Base-by-base conservation (phyloP, 371 early-diverging fungal species). In the Lichtheimia hyalospora region DNA sequence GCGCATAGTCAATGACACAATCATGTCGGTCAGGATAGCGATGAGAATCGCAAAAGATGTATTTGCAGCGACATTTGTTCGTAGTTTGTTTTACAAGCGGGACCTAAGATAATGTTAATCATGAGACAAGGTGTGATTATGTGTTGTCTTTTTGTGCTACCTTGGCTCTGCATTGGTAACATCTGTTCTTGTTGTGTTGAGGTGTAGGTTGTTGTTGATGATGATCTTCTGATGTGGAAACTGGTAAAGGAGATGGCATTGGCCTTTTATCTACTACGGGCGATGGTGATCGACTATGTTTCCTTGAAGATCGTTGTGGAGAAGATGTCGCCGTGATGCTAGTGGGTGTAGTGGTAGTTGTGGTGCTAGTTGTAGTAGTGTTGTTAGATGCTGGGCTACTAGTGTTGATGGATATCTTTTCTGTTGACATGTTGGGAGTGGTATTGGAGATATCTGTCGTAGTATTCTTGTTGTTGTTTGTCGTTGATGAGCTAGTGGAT, bases 31-130 rank as follows among this genome's bases (percentile, higher is more conserved):
- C 84, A 21, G 89, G 88, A 57, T 82, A 85, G 57, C 87, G 87
- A 74, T 92, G 93, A 23, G 81, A 70, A 62, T 92, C 93, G 66
- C 93, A 92, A 66, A 85, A 92, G 39, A 91, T 84, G 66, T 87
- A 89, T 52, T 83, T 79, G 66, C 93, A 92, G 54, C 89, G 83
- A 69, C 93, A 92, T 71, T 86, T 89, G 78, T 91, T 91, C 55
- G 84, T 86, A 7, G 87, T 83, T 75, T 92, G 92, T 73, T 92
- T 92, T 53, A 88, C 90, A 46, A 91, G 75, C 48, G 89, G 90
- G 40, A 92, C 79, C 83, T 85, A 62, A 6, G 7, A 42, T 23
- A 10, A 7, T 21, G 14, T 40, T 21, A 46, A 16, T n/a, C n/a
- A 46, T 18, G 21, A 46, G 21, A 10, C n/a, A 21, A 2, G 44